Base-by-base conservation (phyloP, 108 stramenopile species). In the Cyclotella kingstonii region DNA sequence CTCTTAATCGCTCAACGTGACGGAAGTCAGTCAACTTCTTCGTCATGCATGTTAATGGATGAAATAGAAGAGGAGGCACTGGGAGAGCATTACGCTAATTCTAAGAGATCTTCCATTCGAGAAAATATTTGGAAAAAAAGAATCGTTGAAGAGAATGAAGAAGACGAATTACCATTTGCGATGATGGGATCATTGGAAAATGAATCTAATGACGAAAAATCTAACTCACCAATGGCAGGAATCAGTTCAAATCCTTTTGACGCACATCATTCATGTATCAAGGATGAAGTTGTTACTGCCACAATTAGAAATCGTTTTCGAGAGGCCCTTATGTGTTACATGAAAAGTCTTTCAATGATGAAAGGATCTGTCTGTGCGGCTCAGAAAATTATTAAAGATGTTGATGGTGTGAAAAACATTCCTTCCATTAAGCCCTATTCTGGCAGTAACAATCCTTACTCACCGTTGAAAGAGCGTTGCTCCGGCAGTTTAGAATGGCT, bases 161-260 rank as follows among this genome's bases (percentile, higher is more conserved):
- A 81, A 34, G 82, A 89, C 23, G 90, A 93, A 50, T 77, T 93
- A 82, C 91, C 88, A 17, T 93, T 93, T 74, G 91, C 88, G 23
- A 79, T 93, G 45, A 60, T 78, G 33, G 61, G 62, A 21, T 62
- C 60, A 41, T 40, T 54, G 26, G 59, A 60, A 6, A 45, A 29
- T 47, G 62, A 43, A n/a, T 55, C 67, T 19, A 27, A 41, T 12
- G 62, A 73, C 4, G 67, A 68, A 18, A 70, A 64, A 45, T 57
- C 55, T 0, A 39, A 57, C 27, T 67, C 72, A 26, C 71, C 57
- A 22, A 53, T 25, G 18, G 35, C 35, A 18, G 55, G 64, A 35
- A 69, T 69, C 23, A 54, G 60, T 39, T 17, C 35, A 10, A 68
- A 69, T n/a, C 56, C 47, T 18, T n/a, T n/a, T n/a, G n/a, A n/a